Evolutionary conservation across 148 eudicot species (phyloP), one percentile per base, ranked within the genome.

Genomic region (Euryodendron excelsum): DNA sequence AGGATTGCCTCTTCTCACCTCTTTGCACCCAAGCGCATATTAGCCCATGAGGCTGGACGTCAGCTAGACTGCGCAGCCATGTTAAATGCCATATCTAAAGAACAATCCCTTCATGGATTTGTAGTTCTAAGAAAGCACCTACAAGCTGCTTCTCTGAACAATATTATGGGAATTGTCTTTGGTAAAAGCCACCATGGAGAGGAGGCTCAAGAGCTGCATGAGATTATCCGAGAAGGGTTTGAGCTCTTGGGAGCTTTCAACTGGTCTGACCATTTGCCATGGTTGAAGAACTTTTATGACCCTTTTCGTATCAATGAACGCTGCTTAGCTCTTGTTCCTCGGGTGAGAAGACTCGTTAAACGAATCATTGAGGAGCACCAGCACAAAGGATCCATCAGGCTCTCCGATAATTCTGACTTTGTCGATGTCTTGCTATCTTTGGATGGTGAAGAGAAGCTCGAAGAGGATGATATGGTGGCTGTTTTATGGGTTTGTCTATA

Each of bases 181-280:
- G 94, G 92, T 0, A 87, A 84, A 80, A 74, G 81, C 14, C 83
- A 82, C 50, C 15, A 25, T 41, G 23, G 73, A 27, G 34, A 47
- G 1, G 90, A 87, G 81, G 66, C 48, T n/a, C 68, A 62, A 21
- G 90, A 89, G 82, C 37, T 91, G 36, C 55, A 80, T 34, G 90
- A 82, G 56, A 74, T 91, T 39, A 90, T 89, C 5, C 77, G 83
- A 17, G 92, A 91, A 78, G 92, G 88, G 67, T 91, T 86, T 79
- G 95, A 91, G 76, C 78, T 89, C 10, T 79, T 91, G 78, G 94
- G 94, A 9, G 89, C 88, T 33, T 91, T 91, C 37, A 87, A 89
- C 47, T 87, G 90, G 90, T 81, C 82, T 28, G 94, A 91, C 71
- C 83, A 87, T 74, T 79, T 91, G 44, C 87, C 89, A 13, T 85